Evolutionary conservation across 495 filamentous ascomycete species (phyloP).

Genomic region (Tuber umbilicatum): DNA sequence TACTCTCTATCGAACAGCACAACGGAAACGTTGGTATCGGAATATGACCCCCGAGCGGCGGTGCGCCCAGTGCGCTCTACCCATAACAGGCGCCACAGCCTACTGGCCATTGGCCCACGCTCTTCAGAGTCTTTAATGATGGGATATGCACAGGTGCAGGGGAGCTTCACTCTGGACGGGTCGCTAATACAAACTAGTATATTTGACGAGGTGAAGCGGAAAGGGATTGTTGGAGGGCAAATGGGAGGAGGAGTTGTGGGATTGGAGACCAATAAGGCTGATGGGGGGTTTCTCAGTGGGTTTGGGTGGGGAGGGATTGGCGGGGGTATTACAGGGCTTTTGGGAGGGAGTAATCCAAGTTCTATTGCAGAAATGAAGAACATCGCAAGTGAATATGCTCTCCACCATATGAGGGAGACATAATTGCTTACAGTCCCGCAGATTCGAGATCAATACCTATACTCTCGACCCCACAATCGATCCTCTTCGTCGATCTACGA

Average conservation of each 20-base stretch:
- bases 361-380: constrained; percentile 91
- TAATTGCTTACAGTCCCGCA: constrained; percentile 21
- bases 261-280: constrained; percentile 65
- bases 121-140: constrained; percentile 78
- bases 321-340: constrained; percentile 76
- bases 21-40: constrained; percentile 83
- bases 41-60: constrained; percentile 67
- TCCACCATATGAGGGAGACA: constrained; percentile 10
- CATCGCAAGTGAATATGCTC: constrained; percentile 50
- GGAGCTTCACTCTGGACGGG: constrained; percentile 84
- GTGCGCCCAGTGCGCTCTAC: constrained; percentile 48
- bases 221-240: constrained; percentile 81
- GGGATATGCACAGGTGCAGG: constrained; percentile 94
- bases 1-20: constrained; percentile 92
- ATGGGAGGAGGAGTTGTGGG: constrained; percentile 73
- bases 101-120: constrained; percentile 42
- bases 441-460: constrained; percentile 77
- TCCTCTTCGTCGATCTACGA: constrained; percentile 88
- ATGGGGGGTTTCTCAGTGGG: constrained; percentile 71
- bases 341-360: constrained; percentile 78
- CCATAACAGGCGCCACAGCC: constrained; percentile 53
- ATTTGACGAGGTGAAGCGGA: constrained; percentile 93
- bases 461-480: constrained; percentile 90
- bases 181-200: constrained; percentile 80
- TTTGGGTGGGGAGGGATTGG: constrained; percentile 86